These are phyloP conservation scores for Atkinsonella hypoxylon DNA, from an alignment of 2,329 filamentous ascomycete genomes.

Conservation along the genomic window DNA sequence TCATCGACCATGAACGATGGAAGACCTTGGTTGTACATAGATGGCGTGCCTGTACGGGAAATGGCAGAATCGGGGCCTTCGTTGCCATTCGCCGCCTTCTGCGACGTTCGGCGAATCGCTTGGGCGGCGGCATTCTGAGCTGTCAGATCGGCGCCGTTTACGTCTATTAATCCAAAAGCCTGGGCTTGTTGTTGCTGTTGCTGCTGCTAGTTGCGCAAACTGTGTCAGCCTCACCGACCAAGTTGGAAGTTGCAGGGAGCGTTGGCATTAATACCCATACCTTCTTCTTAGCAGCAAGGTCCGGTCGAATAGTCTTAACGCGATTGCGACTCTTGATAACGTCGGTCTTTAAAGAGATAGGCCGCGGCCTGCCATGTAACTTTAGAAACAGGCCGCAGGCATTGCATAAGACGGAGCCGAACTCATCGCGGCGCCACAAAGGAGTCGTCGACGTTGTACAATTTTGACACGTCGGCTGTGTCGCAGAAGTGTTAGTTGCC, in stretches of 20 bases:
- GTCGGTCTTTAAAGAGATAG: conserved; percentile 95
- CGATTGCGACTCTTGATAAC: conserved; percentile 99
- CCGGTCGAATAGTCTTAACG: conserved; percentile 75
- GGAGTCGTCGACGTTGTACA: conserved; percentile 93
- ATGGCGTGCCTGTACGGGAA: conserved; percentile 68
- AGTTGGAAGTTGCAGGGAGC: not conserved
- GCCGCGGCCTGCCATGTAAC: conserved; percentile 82
- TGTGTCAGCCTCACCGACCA: not conserved
- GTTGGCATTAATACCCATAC: conserved; percentile 32
- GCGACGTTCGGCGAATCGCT: conserved; percentile 47
- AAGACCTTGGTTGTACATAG: conserved; percentile 61
- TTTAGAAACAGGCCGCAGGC: conserved; percentile 96
- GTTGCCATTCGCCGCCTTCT: conserved; percentile 60
- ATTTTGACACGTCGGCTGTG: conserved; percentile 93
- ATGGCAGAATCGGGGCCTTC: conserved; percentile 69
- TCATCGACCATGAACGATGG: conserved; percentile 70
- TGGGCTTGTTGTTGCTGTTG: conserved; percentile 28
- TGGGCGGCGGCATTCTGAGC: conserved; percentile 41
- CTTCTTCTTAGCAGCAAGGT: conserved; percentile 75
- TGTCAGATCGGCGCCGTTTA: conserved; percentile 46
- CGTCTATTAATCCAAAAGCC: conserved; percentile 28
- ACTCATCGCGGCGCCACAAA: conserved; percentile 93
- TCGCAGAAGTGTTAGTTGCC: conserved; percentile 45
- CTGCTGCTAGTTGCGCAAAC: conserved; percentile 8
- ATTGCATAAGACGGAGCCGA: conserved; percentile 92